Evolutionary conservation across 768 basidiomycete species (phyloP), one percentile per base, ranked within the genome.

Genomic region (Tylopilus rubrobrunneus): DNA sequence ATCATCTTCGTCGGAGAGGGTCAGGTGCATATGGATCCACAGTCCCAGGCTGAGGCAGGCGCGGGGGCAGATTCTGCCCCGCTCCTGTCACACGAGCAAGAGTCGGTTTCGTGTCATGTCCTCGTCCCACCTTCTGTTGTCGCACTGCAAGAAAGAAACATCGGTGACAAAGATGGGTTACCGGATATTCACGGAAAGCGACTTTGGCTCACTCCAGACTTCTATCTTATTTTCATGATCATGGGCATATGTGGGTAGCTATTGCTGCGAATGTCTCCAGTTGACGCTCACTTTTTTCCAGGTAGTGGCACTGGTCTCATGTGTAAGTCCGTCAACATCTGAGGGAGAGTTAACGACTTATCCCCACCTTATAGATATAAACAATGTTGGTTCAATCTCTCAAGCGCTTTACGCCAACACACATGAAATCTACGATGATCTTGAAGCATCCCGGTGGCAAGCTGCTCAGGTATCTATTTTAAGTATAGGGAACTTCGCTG

Each of bases 371-470:
- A 25, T 51, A 87, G 86, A 85, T 62, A 92, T 93, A 70, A 92
- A 92, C 67, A 92, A 93, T 57, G 89, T 86, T n/a, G 89, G 91
- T 15, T 80, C 85, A 2, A 86, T 90, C 55, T 77, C 90, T 0
- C 82, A 88, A 62, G 85, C 76, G 0, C 73, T 88, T 28, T 86
- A 83, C 58, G 79, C 83, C 3, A 75, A 84, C 51, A 79, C 78
- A 7, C 78, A 84, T 44, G 70, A 79, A 0, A 63, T 74, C 3
- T 92, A 88, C 63, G 83, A 92, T 60, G 81, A 82, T n/a, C 65
- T 78, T 0, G 79, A 80, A 56, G 84, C 89, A 0, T 77, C 85
- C 1, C 77, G 80, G 49, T 87, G 85, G 82, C 94, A 97, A 73
- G 84, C 89, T 0, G 75, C 81, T 4, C 92, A 97, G 62, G 94